Evolutionary conservation across 441 rosid genomes (phyloP).

Genomic region (Oxalis stricta): DNA sequence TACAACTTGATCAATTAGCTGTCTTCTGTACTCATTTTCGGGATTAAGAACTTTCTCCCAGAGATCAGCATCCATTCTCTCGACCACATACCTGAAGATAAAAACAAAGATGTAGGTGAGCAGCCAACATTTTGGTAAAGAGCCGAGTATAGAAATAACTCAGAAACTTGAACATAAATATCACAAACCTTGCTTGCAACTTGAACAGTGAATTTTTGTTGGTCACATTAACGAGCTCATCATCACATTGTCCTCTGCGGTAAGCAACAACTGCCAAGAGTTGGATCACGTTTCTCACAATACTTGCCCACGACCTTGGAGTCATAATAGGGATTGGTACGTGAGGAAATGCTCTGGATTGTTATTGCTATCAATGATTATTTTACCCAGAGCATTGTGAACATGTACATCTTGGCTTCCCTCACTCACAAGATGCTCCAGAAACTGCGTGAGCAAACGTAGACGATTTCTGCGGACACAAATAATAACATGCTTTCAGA

Average conservation of each 20-base stretch:
- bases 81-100: conserved; percentile 81
- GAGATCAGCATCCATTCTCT: conserved; percentile 95
- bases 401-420: conserved; percentile 99
- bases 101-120: conserved; percentile 4
- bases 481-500: conserved; percentile 1
- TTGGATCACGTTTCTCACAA: conserved; percentile 99
- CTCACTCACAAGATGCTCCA: conserved; percentile 99
- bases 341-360: conserved; percentile 99
- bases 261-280: conserved; percentile 98
- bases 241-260: conserved; percentile 96
- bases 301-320: conserved; percentile 96
- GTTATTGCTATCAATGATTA: conserved; percentile 95
- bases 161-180: conserved; percentile 2
- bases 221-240: conserved; percentile 91
- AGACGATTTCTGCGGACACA: conserved; percentile 74
- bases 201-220: conserved; percentile 96
- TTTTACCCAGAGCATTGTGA: conserved; percentile 98
- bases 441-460: conserved; percentile 94
- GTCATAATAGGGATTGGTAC: conserved; percentile 96
- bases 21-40: conserved; percentile 89
- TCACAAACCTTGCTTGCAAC: conserved; percentile 86
- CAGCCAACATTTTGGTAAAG: too few relatives aligned
- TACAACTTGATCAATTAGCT: conserved; percentile 96
- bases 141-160: background rate
- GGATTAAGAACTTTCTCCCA: conserved; percentile 97